These are phyloP conservation scores for Calonectria ilicicola DNA, from an alignment of 2,329 filamentous ascomycete species.

Conservation along the genomic window DNA sequence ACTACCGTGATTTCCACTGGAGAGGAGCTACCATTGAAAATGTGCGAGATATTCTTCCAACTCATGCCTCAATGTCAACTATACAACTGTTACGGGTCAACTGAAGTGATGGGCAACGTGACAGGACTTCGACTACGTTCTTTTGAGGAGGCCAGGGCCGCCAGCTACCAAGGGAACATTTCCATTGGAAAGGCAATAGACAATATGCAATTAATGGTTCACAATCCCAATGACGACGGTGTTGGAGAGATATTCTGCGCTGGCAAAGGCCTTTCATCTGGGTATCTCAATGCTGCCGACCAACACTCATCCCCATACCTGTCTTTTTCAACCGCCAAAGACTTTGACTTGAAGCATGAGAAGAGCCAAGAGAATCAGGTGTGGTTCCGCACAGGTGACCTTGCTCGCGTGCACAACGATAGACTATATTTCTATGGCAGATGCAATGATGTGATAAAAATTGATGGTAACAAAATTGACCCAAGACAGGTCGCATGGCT, in stretches of 20 bases:
- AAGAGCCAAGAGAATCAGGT: background rate
- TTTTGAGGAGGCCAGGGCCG: background rate
- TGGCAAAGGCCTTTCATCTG: background rate
- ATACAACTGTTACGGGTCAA: background rate
- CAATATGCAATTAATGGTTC: background rate
- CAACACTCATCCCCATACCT: background rate
- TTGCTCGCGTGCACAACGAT: background rate
- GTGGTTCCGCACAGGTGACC: background rate
- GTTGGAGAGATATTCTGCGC: background rate
- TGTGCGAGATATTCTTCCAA: background rate
- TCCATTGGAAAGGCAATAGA: background rate
- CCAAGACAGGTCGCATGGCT: background rate
- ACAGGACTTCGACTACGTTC: background rate
- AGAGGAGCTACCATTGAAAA: background rate
- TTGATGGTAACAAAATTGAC: background rate
- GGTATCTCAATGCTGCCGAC: background rate
- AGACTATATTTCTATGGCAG: background rate
- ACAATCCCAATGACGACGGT: background rate
- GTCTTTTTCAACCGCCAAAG: background rate
- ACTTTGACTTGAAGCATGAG: background rate
- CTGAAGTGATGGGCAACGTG: background rate
- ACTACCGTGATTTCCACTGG: background rate
- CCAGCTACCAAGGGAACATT: background rate
- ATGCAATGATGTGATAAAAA: background rate
- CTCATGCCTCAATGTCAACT: background rate